Evolutionary conservation across 768 basidiomycete genomes (phyloP).

Genomic region (Rhizopogon roseolus): DNA sequence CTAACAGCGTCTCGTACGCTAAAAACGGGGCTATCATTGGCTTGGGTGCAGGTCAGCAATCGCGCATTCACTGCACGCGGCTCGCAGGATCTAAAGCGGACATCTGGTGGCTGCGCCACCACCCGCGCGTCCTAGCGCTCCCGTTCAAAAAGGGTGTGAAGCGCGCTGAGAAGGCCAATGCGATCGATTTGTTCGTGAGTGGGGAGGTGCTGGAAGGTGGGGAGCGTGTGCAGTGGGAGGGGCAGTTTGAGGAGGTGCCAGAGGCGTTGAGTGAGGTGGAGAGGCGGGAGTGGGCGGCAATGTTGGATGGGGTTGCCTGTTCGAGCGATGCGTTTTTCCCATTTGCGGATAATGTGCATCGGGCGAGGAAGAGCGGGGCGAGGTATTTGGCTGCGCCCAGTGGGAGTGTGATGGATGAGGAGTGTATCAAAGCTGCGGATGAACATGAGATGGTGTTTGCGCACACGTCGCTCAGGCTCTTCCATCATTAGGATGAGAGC

Average conservation of each 20-base stretch:
- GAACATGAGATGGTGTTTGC: slow-evolving; percentile 90
- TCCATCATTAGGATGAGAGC: slow-evolving; percentile 66
- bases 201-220: slow-evolving; percentile 85
- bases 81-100: slow-evolving; percentile 98
- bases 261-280: slow-evolving; percentile 62
- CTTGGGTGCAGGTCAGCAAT: slow-evolving; percentile 97
- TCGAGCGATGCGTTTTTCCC: slow-evolving; percentile 99
- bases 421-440: slow-evolving; percentile 95
- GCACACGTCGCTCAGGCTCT: slow-evolving; percentile 82
- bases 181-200: slow-evolving; percentile 93
- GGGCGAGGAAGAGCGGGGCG: slow-evolving; percentile 88
- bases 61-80: slow-evolving; percentile 98
- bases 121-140: slow-evolving; percentile 85
- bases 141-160: slow-evolving; percentile 98
- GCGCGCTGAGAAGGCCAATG: slow-evolving; percentile 97
- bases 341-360: slow-evolving; percentile 96
- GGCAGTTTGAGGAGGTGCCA: slow-evolving; percentile 72
- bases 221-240: slow-evolving; percentile 90
- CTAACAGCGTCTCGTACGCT: slow-evolving; percentile 97
- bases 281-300: slow-evolving; percentile 64
- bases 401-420: slow-evolving; percentile 96
- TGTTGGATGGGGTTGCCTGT: slow-evolving; percentile 85
- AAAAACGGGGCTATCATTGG: slow-evolving; percentile 90
- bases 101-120: slow-evolving; percentile 98
- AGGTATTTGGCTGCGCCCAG: slow-evolving; percentile 87